phyloP scores from a whole-genome alignment of 2,329 filamentous ascomycete species.

The Aspergillus sojae region DNA sequence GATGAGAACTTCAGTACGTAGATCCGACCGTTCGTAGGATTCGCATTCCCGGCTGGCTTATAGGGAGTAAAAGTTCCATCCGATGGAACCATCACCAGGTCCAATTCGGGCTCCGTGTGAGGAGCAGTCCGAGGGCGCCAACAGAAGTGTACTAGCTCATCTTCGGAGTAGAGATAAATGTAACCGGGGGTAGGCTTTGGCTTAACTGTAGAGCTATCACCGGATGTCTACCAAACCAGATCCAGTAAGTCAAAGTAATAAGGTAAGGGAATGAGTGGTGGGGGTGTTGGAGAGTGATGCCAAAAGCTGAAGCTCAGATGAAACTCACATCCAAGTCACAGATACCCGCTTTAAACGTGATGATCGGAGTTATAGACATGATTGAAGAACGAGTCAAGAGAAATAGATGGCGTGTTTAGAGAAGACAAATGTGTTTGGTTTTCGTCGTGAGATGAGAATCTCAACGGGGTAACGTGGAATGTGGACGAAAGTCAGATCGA shows the following conservation, averaged over 20 bases:
- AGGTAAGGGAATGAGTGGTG: not conserved
- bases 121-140: constrained; percentile 81
- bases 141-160: constrained; percentile 96
- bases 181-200: constrained; percentile 76
- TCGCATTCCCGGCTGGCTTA: constrained; percentile 65
- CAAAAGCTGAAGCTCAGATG: constrained; percentile 4
- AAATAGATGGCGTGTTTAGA: constrained; percentile 14
- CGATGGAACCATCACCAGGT: constrained; percentile 89
- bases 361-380: constrained; percentile 84
- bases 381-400: constrained; percentile 22
- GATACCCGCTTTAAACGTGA: constrained; percentile 94
- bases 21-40: constrained; percentile 77
- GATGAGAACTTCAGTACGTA: constrained; percentile 93
- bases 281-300: not conserved
- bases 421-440: not conserved
- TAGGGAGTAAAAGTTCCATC: constrained; percentile 89
- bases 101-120: constrained; percentile 74
- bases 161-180: constrained; percentile 89
- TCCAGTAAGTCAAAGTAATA: constrained; percentile 14
- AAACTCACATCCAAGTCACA: constrained; percentile 79
- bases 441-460: not conserved
- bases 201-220: constrained; percentile 70
- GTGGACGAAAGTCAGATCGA: constrained; percentile 8
- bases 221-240: constrained; percentile 46
- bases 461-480: not conserved